Base-by-base conservation (phyloP, 2,329 filamentous ascomycete genomes). In the Paecilomyces variotii region DNA sequence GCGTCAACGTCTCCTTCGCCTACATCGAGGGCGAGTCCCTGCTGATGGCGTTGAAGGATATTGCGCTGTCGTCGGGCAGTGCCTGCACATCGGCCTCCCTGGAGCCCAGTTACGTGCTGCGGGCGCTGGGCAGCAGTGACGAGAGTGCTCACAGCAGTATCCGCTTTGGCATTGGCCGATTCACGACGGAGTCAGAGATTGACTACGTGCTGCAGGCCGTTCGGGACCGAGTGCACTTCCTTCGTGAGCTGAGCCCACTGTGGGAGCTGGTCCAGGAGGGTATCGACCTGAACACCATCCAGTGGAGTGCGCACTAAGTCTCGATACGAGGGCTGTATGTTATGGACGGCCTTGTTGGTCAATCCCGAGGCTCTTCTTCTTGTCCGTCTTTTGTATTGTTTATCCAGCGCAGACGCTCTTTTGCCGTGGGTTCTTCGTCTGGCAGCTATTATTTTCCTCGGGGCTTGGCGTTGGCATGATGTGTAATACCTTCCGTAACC, bases 251-350 rank as follows among this genome's bases (percentile, higher is more conserved):
- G 65, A 97, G 92, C 72, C 94, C 94, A 45, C 79, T 99, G 59
- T 99, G 94, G 94, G 94, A 99, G 77, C 78, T 99, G 64, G 94
- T 99, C 11, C 94, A 99, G 78, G 94, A 99, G 74, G 94, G 94
- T 14, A 85, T 99, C 63, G 94, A 96, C 71, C 79, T 99, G 65
- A 90, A 95, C 76, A 96, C 91, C 51, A 99, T 99, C 69, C 88
- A 99, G 78, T 99, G 94, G 94, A 96, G 89, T 72, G 92, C 97
- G 79, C 94, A 99, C 76, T 97, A 80, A 83, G 51, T 26, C 54
- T 19, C 25, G 6, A 59, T 7, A 10, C 9, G 12, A 14, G 30
- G 14, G 2, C 2, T 45, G 25, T 57, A 34, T 55, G 14, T 53
- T 45, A 19, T 34, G 19, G 39, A 45, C 7, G 39, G 14, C 9